phyloP scores from a whole-genome alignment of 2,329 filamentous ascomycete genomes.

The Fusarium heterosporum region DNA sequence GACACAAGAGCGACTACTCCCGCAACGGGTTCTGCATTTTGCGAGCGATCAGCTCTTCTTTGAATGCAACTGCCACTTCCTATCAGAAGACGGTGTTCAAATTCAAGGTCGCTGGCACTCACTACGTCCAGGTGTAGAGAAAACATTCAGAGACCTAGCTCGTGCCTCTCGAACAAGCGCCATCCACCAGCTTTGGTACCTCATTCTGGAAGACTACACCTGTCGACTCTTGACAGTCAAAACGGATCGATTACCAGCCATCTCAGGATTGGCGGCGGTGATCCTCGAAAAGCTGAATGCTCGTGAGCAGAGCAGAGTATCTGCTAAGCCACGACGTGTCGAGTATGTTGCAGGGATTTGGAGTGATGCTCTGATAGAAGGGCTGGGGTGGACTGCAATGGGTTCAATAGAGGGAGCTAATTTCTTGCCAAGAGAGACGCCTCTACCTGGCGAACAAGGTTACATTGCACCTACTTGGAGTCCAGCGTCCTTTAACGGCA shows the following conservation, averaged over 20 bases:
- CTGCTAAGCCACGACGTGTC: not conserved
- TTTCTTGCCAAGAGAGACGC: not conserved
- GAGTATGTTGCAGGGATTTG: slow-evolving; percentile 5
- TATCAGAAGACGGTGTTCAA: slow-evolving; percentile 19
- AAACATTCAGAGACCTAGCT: not conserved
- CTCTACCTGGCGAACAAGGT: not conserved
- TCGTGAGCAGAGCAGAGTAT: not conserved
- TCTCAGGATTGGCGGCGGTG: not conserved
- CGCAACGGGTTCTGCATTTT: slow-evolving; percentile 13
- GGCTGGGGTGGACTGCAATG: not conserved
- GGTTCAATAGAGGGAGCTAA: not conserved
- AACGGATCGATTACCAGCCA: not conserved
- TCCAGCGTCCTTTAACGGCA: not conserved
- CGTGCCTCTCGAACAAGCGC: not conserved
- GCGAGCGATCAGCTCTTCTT: slow-evolving; percentile 18
- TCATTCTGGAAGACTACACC: not conserved
- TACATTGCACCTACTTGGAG: slow-evolving; percentile 29
- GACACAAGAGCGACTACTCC: slow-evolving; percentile 21
- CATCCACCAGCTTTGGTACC: not conserved
- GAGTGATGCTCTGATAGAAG: slow-evolving; percentile 2
- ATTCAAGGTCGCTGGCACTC: slow-evolving; percentile 12
- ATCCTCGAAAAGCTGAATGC: not conserved
- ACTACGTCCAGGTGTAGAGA: not conserved
- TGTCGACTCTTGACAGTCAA: not conserved
- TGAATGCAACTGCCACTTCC: slow-evolving; percentile 20